Base-by-base conservation (phyloP, 1,139 yeast species). In the Saccharomyces hybrid region DNA sequence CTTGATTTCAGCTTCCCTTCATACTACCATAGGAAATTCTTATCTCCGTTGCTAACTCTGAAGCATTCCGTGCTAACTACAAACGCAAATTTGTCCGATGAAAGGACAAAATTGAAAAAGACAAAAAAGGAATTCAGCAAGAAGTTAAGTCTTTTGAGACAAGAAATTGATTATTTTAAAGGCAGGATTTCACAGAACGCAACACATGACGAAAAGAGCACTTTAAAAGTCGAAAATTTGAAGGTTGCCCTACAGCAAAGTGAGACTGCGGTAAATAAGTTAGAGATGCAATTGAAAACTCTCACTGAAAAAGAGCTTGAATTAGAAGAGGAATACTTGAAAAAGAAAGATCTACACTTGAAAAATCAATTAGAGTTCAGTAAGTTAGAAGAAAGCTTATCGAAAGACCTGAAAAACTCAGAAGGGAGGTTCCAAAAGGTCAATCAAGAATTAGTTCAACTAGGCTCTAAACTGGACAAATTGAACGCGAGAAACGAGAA, bases 1-100 rank as follows among this genome's bases (percentile, higher is more conserved):
- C 52, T 68, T 2, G 70, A 66, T 57, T 61, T 61, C 46, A 62
- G 65, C 50, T 66, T 66, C 55, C 70, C 70, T 8, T 66, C 70
- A 5, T 66, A 65, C 51, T 67, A 66, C 50, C 70, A 68, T 49
- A 64, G 71, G 56, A 69, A 67, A 52, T 69, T 71, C 50, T 57
- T 69, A 47, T 71, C 87, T 0, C 82, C 88, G 1, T 62, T 83
- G 51, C 71, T 77, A 23, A 84, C 90, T 0, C 72, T 85, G 48
- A 85, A 83, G 63, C 79, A 79, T 52, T 82, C 88, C 51, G 79
- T 85, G 51, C 71, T 78, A 38, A 80, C 89, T 0, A 81, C 88
- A 0, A 78, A 82, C 59, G 79, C 79, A 28, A 80, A 79, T 54
- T 71, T 84, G 54, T 73, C 75, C 32, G 75, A 77, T 49, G 80